Evolutionary conservation across 179 eudicot species (phyloP), one percentile per base, ranked within the genome.

Genomic region (Camellia oleifera): DNA sequence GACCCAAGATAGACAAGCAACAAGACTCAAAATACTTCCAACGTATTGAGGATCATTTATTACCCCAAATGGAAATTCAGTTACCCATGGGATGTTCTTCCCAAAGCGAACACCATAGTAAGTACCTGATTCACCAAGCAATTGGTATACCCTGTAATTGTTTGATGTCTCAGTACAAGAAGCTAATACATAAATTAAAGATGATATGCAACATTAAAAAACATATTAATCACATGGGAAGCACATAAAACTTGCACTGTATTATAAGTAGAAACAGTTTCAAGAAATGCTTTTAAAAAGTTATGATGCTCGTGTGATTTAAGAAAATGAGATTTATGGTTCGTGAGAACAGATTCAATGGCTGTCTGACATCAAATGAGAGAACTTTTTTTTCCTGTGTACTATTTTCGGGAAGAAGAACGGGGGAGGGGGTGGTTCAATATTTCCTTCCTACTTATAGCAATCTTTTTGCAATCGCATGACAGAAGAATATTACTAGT

Each of bases 51-150:
- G 99, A 84, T 96, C 99, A 32, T 48, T 90, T 78, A 96, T 86
- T 46, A 92, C 92, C 53, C 99, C 98, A 70, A 94, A 96, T 7
- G 99, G 98, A 75, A 96, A 96, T 79, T 91, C 90, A 15, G 97
- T 87, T 50, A 92, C 97, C 99, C 99, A 96, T n/a, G 99, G 98
- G 54, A 96, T 83, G 84, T 61, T 79, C 87, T 90, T 91, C 63
- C 98, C 99, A 61, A 96, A 96, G 50, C 99, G 94, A 66, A 94
- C 98, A 13, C 99, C 99, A 81, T 96, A 96, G 85, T 94, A 94
- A 63, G 97, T 94, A 32, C 99, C 98, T 6, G 92, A 20, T 88
- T 96, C 99, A 81, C 99, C 99, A 69, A 96, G 87, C 84, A 96
- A 81, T 83, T 92, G 99, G 80, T 96, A 96, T 12, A 96, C 98